Conservation (phyloP, 441 rosid species). For the Euphorbia celastroides region DNA sequence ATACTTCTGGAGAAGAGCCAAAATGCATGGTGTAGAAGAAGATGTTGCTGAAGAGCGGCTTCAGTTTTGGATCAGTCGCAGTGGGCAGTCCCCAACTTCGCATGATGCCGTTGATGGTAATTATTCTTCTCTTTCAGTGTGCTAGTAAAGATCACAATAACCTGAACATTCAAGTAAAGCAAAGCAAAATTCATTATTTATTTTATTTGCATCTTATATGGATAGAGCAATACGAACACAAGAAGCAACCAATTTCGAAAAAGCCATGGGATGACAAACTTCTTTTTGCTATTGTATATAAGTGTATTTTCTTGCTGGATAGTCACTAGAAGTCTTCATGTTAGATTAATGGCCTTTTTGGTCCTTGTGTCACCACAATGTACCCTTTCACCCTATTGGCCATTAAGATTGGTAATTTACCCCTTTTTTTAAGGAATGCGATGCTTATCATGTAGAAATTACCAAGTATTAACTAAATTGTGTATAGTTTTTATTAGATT, state of each 20-base stretch:
- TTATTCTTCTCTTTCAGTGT: background rate
- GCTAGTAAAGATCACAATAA: background rate
- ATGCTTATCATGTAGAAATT: too few species aligned
- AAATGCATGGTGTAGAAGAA: slow-evolving; percentile 72
- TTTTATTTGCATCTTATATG: background rate
- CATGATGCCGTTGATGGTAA: slow-evolving; percentile 90
- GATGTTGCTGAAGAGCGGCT: slow-evolving; percentile 87
- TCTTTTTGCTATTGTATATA: background rate
- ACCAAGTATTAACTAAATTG: background rate
- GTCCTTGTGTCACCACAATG: background rate
- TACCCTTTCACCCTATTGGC: background rate
- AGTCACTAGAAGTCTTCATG: background rate
- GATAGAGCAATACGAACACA: background rate
- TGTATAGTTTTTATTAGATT: background rate
- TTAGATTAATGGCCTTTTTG: background rate
- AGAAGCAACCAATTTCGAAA: background rate
- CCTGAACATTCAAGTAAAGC: background rate
- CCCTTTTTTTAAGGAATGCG: background rate
- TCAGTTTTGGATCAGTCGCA: slow-evolving; percentile 74
- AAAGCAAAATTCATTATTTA: background rate
- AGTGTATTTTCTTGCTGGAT: background rate
- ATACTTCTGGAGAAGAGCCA: slow-evolving; percentile 93
- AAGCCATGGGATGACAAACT: background rate
- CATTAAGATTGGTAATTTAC: background rate
- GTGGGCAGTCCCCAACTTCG: slow-evolving; percentile 53